Conservation (phyloP, 805 yeast genomes). For the Candida cerambycidarum region DNA sequence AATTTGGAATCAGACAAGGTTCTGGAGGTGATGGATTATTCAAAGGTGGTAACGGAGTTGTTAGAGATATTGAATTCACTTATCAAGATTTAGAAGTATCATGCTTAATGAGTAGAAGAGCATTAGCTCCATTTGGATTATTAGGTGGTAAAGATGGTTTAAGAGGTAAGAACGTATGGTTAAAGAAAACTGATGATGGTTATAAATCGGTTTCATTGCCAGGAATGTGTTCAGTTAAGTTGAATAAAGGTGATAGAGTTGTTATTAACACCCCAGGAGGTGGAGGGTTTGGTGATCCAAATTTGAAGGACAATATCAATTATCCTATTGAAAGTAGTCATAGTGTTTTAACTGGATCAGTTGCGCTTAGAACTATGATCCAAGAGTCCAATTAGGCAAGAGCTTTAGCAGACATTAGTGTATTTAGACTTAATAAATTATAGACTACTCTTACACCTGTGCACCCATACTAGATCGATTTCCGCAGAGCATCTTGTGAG, state of each 20-base stretch:
- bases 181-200: conserved; percentile 18
- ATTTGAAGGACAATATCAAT: conserved; percentile 12
- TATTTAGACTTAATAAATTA: too few species aligned
- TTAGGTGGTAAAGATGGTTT: conserved; percentile 77
- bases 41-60: conserved; percentile 82
- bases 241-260: conserved; percentile 40
- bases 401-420: too few species aligned
- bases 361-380: conserved; percentile 30
- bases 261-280: conserved; percentile 45
- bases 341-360: conserved; percentile 35
- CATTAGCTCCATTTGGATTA: conserved; percentile 82
- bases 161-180: conserved; percentile 56
- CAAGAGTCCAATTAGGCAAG: conserved; percentile 35
- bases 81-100: conserved; percentile 56
- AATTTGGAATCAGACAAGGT: conserved; percentile 64
- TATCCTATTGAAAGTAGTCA: conserved; percentile 23
- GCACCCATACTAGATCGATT: too few species aligned
- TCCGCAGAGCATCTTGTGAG: too few species aligned
- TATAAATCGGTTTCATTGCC: conserved; percentile 28
- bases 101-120: conserved; percentile 82
- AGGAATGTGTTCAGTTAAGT: conserved; percentile 33
- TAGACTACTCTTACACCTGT: too few species aligned
- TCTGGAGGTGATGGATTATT: conserved; percentile 81
- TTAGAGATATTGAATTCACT: conserved; percentile 78
- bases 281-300: conserved; percentile 39